Percentiles rank a stretch among this genome's conserved stretches.
phyloP scores from a whole-genome alignment of 176 grass and related monocot species.

The Cenchrus fungigraminus region DNA sequence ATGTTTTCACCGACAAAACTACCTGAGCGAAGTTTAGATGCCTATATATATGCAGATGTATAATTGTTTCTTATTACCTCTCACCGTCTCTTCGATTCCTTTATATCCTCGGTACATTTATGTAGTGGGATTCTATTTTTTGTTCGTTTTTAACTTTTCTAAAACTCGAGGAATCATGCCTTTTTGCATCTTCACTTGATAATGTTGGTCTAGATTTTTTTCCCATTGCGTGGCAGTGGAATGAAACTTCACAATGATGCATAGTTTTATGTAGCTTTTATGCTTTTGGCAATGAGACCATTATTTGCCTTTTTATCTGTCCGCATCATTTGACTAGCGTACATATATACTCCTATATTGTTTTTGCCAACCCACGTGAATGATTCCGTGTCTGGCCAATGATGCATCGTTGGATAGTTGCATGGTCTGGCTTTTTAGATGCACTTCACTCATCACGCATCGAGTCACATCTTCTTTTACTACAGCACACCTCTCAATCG shows the following conservation, averaged over 20 bases:
- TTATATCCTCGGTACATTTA: not conserved
- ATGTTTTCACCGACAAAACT: not conserved
- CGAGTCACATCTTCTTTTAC: no score
- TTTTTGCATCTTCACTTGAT: not conserved
- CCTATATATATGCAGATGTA: not conserved
- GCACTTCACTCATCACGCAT: no score
- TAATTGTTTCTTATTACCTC: not conserved
- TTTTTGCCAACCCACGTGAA: not conserved
- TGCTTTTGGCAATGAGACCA: not conserved
- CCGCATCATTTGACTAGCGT: not conserved
- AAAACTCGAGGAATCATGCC: slow-evolving; percentile 5
- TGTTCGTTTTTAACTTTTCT: not conserved
- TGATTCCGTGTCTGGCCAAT: not conserved
- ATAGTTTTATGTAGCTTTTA: not conserved
- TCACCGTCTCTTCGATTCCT: not conserved
- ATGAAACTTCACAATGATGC: not conserved
- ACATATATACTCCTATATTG: not conserved
- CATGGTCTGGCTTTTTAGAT: not conserved
- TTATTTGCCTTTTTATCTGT: not conserved
- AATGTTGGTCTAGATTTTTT: not conserved
- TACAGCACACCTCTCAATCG: no score
- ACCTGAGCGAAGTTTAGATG: not conserved
- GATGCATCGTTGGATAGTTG: not conserved
- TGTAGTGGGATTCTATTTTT: not conserved
- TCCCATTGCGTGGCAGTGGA: not conserved